Evolutionary conservation across 768 basidiomycete species (phyloP), one percentile per base, ranked within the genome.

Genomic region (Kwoniella shandongensis): DNA sequence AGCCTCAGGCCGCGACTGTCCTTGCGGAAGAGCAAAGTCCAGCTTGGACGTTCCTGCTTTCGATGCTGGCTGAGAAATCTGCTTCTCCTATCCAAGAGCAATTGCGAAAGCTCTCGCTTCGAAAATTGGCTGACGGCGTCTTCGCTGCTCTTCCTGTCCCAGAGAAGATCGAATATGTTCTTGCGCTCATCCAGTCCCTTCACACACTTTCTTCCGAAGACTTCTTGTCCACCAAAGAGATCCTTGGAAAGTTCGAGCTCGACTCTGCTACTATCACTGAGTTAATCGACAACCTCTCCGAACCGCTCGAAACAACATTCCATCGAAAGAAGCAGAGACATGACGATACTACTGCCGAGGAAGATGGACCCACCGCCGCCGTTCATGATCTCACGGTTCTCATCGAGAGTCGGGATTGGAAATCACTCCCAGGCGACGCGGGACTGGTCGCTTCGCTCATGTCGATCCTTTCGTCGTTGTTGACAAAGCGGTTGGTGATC

Each of bases 381-480:
- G 59, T 73, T 12, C n/a, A 42, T 5, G 62, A 70, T 32, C 63
- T 78, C 27, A 73, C 72, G 7, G 59, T 65, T 26, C 58, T 76
- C 15, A 81, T 84, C 1, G 92, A 94, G 73, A 81, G 88, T 23
- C 76, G 93, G 11, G 83, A 81, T 29, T 80, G 86, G n/a, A 80
- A 81, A 27, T 70, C 82, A 1, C 76, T 91, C 26, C 83, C 86
- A 0, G 87, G 85, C 20, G 87, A 88, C 18, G 77, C 85, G 26
- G 84, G 88, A 36, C 81, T 94, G 42, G 80, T 92, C 41, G 82
- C 86, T 0, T 81, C 79, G 44, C 79, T 93, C 4, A 79, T 97
- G 38, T 87, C 89, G 38, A 83, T 85, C 0, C 79, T 96, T 29
- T 84, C 82, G 65, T 83, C 80, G 51, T 80, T 91, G 13, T 78